Evolutionary conservation across 1,139 yeast species (phyloP), one percentile per base, ranked within the genome.

Genomic region (Taiozyma onychis): DNA sequence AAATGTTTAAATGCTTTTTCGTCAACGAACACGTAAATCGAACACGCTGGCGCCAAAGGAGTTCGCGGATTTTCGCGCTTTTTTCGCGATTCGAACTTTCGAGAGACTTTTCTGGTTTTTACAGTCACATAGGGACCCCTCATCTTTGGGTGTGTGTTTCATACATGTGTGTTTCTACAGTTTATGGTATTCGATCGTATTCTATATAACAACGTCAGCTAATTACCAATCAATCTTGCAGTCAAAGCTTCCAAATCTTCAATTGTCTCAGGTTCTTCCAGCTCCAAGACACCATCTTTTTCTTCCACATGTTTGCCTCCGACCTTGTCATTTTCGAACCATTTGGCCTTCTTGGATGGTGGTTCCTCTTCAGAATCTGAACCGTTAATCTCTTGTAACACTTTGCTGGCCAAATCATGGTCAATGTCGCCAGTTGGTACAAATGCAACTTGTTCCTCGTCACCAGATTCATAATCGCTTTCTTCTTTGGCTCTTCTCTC

Each of bases 241-340:
- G 98, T 85, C 69, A 93, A 80, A 13, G 95, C 90, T 74, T 93
- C 99, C 69, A 93, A 77, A 64, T 93, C 98, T 66, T 89, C 97
- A 67, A 93, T 74, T 32, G 96, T 86, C 61, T 88, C 88, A 22
- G 97, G 97, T 63, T 85, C 88, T 57, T 88, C 95, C 48, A 87
- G 75, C 67, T 90, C 97, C 54, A 87, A 74, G 49, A 86, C 70
- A 13, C 63, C 66, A 4, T 60, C 67, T 3, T 60, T 63, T 30
- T 60, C 59, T 7, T 60, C 58, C 45, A 68, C 68, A 16, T 35
- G 6, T 44, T 60, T 65, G 50, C 67, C 67, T 41, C 63, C 68
- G 48, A 72, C 69, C 49, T 64, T 68, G 49, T 68, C 69, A 46
- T 68, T 70, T 57, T 76, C 72, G 64, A 83, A 81, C 88, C 88